Conservation (phyloP, 1,284 basidiomycete species). For the Puccinia novopanici region DNA sequence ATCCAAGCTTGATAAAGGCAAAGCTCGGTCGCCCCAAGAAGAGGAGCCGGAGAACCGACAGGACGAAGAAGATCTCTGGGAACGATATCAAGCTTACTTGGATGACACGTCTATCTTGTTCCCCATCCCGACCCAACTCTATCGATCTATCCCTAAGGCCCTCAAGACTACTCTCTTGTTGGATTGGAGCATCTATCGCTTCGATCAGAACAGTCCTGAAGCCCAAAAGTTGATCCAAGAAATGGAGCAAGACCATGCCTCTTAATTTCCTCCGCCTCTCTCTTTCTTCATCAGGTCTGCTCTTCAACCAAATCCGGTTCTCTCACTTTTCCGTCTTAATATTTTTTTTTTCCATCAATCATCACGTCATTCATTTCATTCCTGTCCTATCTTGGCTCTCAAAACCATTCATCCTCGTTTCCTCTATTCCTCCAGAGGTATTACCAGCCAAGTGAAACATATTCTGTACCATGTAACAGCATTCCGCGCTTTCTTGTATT, state of each 20-base stretch:
- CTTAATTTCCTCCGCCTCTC: not conserved
- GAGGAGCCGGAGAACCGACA: conserved; percentile 50
- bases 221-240: conserved; percentile 19
- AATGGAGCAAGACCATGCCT: not conserved
- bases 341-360: not conserved
- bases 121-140: conserved; percentile 68
- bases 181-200: conserved; percentile 69
- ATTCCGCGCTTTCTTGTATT: too few relatives aligned
- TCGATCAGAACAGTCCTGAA: conserved; percentile 62
- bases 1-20: conserved; percentile 57
- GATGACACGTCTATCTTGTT: conserved; percentile 69
- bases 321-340: too few relatives aligned
- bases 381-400: not conserved
- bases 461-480: too few relatives aligned
- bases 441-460: too few relatives aligned
- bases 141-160: conserved; percentile 65
- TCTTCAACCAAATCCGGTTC: too few relatives aligned
- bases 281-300: not conserved
- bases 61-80: conserved; percentile 56
- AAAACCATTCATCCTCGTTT: not conserved
- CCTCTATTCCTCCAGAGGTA: not conserved
- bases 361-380: not conserved
- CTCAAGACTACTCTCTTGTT: conserved; percentile 68
- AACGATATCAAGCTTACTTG: conserved; percentile 55
- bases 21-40: not conserved